These are phyloP conservation scores for Symbiodinium pilosum DNA, from an alignment of 73 alveolate genomes.

Conservation along the genomic window DNA sequence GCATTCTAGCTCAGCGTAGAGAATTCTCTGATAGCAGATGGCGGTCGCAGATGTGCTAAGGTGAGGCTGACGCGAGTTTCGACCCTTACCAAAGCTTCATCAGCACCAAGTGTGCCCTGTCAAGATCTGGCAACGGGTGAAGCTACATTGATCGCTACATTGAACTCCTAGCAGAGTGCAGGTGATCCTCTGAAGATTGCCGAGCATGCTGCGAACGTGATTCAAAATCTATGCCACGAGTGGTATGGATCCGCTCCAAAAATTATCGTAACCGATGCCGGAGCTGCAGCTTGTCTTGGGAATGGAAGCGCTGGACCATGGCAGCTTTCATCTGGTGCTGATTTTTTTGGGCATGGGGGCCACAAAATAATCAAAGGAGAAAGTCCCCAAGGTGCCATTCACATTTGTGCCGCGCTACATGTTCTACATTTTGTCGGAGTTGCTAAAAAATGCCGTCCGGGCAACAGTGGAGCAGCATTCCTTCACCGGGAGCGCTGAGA, in stretches of 20 bases:
- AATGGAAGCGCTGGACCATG: no score
- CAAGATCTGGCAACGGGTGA: no score
- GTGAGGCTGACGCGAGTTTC: slow-evolving; percentile 60
- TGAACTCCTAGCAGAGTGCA: background rate
- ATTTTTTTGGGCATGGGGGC: no score
- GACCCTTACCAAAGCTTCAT: slow-evolving; percentile 76
- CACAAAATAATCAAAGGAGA: no score
- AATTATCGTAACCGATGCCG: slow-evolving; percentile 71
- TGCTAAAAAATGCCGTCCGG: slow-evolving; percentile 62
- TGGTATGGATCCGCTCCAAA: slow-evolving; percentile 70
- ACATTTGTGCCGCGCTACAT: slow-evolving; percentile 85
- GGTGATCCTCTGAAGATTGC: slow-evolving; percentile 92
- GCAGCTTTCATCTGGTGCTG: no score
- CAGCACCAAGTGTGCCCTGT: slow-evolving; percentile 53
- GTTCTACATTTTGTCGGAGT: slow-evolving; percentile 86
- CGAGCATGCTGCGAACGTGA: slow-evolving; percentile 79
- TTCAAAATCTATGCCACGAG: slow-evolving; percentile 58
- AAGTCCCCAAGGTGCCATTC: slow-evolving; percentile 41
- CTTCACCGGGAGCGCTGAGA: background rate
- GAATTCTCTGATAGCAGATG: no score
- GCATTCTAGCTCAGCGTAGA: background rate
- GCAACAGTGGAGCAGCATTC: slow-evolving; percentile 89
- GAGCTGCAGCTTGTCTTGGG: background rate
- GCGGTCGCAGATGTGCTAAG: background rate
- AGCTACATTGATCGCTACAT: background rate